phyloP scores from a whole-genome alignment of 108 stramenopile genomes.

The Schizochytrium sp. region DNA sequence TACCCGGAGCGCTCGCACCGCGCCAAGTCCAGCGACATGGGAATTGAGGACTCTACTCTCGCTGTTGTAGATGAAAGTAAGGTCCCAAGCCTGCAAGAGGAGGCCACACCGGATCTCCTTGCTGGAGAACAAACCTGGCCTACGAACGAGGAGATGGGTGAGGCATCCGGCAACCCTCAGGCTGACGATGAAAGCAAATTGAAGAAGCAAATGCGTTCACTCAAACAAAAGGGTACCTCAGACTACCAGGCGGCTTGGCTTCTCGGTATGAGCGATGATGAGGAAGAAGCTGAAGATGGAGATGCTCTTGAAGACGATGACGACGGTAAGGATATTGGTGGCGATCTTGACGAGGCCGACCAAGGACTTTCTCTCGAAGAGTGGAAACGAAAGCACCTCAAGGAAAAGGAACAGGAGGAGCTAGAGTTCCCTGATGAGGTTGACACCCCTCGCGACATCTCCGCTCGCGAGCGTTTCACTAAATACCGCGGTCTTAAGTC shows the following conservation, averaged over 20 bases:
- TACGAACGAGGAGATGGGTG: constrained; percentile 88
- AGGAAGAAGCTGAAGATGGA: constrained; percentile 69
- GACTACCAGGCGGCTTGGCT: constrained; percentile 96
- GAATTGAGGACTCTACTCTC: constrained; percentile 55
- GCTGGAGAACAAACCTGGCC: constrained; percentile 98
- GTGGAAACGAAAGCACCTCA: constrained; percentile 75
- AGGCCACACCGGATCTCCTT: constrained; percentile 90
- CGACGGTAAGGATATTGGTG: constrained; percentile 73
- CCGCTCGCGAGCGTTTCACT: constrained; percentile 92
- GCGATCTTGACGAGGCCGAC: constrained; percentile 77
- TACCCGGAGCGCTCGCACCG: neutral
- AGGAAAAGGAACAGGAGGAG: constrained; percentile 82
- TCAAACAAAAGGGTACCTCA: constrained; percentile 89
- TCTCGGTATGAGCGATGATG: constrained; percentile 85
- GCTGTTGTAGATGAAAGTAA: constrained; percentile 73
- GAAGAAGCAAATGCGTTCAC: constrained; percentile 65
- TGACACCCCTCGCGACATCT: constrained; percentile 86
- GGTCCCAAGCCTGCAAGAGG: constrained; percentile 85
- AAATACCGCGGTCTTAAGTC: constrained; percentile 92
- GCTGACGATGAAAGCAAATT: constrained; percentile 70
- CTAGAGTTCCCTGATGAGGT: constrained; percentile 98
- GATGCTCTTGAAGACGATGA: constrained; percentile 73
- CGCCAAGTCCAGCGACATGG: constrained; percentile 56
- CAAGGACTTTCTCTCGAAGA: constrained; percentile 79
- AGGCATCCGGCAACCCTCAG: constrained; percentile 61